Evolutionary conservation across 345 rosid genomes (phyloP), one percentile per base, ranked within the genome.

Genomic region (Populus nigra): DNA sequence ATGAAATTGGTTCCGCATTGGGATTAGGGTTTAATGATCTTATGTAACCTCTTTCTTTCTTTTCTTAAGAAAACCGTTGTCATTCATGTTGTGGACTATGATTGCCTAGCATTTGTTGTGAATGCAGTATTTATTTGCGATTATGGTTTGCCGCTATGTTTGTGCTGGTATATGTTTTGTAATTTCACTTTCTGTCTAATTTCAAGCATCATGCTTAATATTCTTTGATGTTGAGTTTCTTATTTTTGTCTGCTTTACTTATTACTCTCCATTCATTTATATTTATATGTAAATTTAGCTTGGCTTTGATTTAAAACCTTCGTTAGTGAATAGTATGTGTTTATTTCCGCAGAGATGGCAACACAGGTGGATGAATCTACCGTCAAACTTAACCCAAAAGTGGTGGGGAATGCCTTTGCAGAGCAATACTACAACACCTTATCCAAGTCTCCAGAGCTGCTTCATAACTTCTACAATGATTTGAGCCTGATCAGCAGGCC

Each of bases 371-470:
- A 69, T 57, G 69, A 50, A 29, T 41, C 72, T 69, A 63, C 62
- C 16, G 5, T n/a, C 27, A 59, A 59, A 23, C 77, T 39, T 12
- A 27, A 41, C 4, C 70, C 84, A 7, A 36, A 77, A 35, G 68
- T 73, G 75, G 81, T 82, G 67, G 81, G 81, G n/a, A 77, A 74
- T 63, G 76, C 76, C 36, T 82, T 82, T 74, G 81, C 78, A 43
- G 69, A 77, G 72, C 84, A 82, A 53, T 82, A 82, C 69, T 82
- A 82, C 61, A 73, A 49, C 41, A 5, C 66, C 9, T 62, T 82
- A 13, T 41, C 72, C n/a, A 22, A 55, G 41, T 69, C 72, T 8
- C 84, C 84, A 13, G 76, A 77, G 45, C 2, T 20, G 3, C 76
- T 77, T 38, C 84, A 82, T 43, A 77, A 53, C 36, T 82, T 82